These are phyloP conservation scores for Ophiostoma novo-ulmi DNA, from an alignment of 2,329 filamentous ascomycete genomes.

Conservation along the genomic window DNA sequence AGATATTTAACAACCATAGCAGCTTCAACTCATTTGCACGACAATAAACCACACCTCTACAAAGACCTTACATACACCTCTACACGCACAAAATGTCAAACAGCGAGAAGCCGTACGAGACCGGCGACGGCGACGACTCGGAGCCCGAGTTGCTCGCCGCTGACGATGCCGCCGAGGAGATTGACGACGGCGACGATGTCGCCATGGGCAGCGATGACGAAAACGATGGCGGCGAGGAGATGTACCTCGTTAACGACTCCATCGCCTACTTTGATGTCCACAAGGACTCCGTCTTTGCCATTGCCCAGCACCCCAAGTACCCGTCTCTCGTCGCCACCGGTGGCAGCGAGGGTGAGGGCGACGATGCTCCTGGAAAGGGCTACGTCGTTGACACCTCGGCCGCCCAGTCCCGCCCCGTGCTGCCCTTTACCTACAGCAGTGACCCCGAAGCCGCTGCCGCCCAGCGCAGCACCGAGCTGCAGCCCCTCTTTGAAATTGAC, in stretches of 20 bases:
- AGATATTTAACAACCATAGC: neutral
- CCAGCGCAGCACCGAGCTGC: slow-evolving; percentile 50
- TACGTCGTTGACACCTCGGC: slow-evolving; percentile 76
- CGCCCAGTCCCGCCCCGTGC: slow-evolving; percentile 58
- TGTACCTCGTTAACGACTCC: slow-evolving; percentile 85
- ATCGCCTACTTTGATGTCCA: slow-evolving; percentile 86
- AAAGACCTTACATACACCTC: neutral
- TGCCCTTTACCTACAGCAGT: slow-evolving; percentile 70
- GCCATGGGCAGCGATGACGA: slow-evolving; percentile 32
- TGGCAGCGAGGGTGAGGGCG: slow-evolving; percentile 58
- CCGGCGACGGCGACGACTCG: slow-evolving; percentile 44
- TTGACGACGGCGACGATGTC: slow-evolving; percentile 54
- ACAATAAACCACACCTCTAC: neutral
- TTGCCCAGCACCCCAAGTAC: slow-evolving; percentile 82
- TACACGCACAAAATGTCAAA: slow-evolving; percentile 13
- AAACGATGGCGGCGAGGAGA: slow-evolving; percentile 47
- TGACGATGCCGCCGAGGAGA: slow-evolving; percentile 73
- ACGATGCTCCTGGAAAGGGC: slow-evolving; percentile 66
- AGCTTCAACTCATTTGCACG: neutral
- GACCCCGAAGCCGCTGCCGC: slow-evolving; percentile 50
- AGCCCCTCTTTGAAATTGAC: slow-evolving; percentile 68
- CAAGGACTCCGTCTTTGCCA: slow-evolving; percentile 88
- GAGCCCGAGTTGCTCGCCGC: slow-evolving; percentile 69
- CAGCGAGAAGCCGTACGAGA: slow-evolving; percentile 34
- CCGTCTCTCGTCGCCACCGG: slow-evolving; percentile 79